Conservation (phyloP, 208 protist species). For the Acanthamoeba royreba region DNA sequence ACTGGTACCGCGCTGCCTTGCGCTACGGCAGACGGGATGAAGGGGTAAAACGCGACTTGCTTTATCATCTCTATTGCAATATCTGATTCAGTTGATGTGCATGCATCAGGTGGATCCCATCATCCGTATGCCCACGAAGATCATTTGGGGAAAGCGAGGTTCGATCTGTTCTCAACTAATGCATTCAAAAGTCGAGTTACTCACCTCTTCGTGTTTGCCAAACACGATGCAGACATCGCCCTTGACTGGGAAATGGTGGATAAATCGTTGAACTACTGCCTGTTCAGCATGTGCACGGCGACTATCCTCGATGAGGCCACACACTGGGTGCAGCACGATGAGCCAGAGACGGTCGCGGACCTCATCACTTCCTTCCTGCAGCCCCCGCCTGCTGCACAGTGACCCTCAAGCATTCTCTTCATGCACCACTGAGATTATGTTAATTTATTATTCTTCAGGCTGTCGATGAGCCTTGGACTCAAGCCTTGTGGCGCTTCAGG, state of each 20-base stretch:
- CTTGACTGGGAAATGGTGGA: background rate
- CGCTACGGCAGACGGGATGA: background rate
- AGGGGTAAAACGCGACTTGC: background rate
- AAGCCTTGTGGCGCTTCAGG: no score
- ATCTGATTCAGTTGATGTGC: background rate
- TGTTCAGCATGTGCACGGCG: background rate
- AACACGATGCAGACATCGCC: background rate
- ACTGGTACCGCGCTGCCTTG: background rate
- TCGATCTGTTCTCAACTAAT: background rate
- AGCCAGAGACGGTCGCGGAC: background rate
- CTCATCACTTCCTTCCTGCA: background rate
- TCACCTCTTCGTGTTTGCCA: background rate
- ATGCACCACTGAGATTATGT: no score
- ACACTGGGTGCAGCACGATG: constrained; percentile 27
- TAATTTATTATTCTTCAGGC: no score
- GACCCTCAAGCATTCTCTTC: no score
- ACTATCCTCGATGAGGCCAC: background rate
- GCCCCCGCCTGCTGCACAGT: no score
- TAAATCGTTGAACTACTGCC: background rate
- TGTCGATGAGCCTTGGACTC: no score
- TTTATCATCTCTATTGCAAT: no score
- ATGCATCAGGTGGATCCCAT: background rate
- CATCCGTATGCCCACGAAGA: background rate
- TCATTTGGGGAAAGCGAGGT: background rate
- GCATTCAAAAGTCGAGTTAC: background rate